phyloP scores from a whole-genome alignment of 345 rosid species.

The Eucalyptus victrix region DNA sequence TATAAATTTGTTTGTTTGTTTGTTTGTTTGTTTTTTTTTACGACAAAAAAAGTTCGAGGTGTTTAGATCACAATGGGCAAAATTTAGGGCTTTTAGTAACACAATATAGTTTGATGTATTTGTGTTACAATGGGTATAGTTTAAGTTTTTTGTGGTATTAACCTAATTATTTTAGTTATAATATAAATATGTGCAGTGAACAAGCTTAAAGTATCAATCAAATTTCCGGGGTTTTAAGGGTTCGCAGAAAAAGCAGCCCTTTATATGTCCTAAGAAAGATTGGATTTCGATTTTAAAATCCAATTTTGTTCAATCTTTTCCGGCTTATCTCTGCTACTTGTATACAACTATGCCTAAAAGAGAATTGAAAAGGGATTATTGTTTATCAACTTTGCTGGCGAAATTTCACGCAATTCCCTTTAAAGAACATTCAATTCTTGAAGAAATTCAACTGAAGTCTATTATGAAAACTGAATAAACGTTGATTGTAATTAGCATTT shows the following conservation, averaged over 20 bases:
- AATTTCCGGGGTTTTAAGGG: neutral
- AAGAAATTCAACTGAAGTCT: neutral
- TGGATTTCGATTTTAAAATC: neutral
- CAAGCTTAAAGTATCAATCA: neutral
- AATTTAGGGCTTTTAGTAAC: neutral
- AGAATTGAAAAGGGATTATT: neutral
- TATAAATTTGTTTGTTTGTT: no score
- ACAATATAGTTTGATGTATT: no score
- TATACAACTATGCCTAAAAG: neutral
- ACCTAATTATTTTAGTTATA: neutral
- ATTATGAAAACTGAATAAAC: neutral
- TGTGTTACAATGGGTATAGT: no score
- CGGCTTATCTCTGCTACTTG: neutral
- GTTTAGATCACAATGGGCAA: neutral
- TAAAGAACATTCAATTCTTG: neutral
- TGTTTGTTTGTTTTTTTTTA: accelerated
- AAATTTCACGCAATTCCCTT: neutral
- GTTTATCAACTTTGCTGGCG: neutral
- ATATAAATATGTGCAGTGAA: neutral
- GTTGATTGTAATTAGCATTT: neutral
- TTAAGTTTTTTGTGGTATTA: no score
- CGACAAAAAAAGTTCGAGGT: neutral
- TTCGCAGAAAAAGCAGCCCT: neutral
- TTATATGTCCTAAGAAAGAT: neutral
- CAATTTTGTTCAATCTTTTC: neutral